Conservation (phyloP, 1,139 yeast species). For the Suhomyces chickasaworum region DNA sequence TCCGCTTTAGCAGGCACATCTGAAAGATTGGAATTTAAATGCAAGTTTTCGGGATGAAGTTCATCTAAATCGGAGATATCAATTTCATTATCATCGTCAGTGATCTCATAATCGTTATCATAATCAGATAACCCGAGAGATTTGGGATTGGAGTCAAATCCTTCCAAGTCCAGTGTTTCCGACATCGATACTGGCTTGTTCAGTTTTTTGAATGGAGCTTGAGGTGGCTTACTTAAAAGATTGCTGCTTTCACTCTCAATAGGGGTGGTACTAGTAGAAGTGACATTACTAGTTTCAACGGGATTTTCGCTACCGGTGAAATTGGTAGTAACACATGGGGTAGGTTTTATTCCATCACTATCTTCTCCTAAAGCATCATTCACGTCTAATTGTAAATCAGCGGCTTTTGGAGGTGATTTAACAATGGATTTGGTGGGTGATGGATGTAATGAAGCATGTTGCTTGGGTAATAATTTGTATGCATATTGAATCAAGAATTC, state of each 20-base stretch:
- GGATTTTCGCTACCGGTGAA: constrained; percentile 1
- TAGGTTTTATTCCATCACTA: constrained; percentile 4
- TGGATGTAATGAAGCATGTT: constrained; percentile 16
- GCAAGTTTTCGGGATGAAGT: constrained; percentile 12
- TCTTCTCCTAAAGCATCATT: constrained; percentile 11
- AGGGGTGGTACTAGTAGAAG: constrained; percentile 25
- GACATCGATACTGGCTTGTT: constrained; percentile 62
- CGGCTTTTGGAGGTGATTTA: constrained; percentile 5
- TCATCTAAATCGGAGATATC: constrained; percentile 24
- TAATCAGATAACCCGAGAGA: constrained; percentile 26
- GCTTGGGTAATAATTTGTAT: constrained; percentile 66
- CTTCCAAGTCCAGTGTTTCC: constrained; percentile 53
- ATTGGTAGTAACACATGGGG: constrained; percentile 6
- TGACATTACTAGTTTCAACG: constrained; percentile 16
- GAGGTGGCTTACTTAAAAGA: constrained; percentile 19
- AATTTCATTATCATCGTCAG: constrained; percentile 31
- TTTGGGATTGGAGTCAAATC: constrained; percentile 24
- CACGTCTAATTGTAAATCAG: constrained; percentile 7
- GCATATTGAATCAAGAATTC: constrained; percentile 89
- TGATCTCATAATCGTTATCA: constrained; percentile 33
- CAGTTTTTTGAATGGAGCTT: constrained; percentile 38
- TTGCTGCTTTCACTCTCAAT: constrained; percentile 15
- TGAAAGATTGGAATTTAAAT: constrained; percentile 6
- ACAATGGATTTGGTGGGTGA: constrained; percentile 8
- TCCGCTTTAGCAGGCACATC: background rate